These are phyloP conservation scores for Chalara sp. DNA, from an alignment of 2,329 filamentous ascomycete genomes.

Conservation along the genomic window DNA sequence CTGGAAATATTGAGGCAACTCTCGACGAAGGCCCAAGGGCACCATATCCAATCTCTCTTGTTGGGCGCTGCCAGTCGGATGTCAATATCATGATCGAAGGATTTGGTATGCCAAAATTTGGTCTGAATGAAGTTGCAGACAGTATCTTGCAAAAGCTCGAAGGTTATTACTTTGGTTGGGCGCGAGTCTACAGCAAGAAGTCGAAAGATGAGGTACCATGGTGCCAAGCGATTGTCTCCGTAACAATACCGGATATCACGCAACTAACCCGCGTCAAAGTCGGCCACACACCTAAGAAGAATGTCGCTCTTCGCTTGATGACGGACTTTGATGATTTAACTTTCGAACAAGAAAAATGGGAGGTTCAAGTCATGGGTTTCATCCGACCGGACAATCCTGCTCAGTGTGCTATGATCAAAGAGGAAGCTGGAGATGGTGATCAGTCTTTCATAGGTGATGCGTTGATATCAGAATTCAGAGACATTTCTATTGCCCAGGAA, in stretches of 20 bases:
- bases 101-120: slow-evolving; percentile 46
- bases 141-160: slow-evolving; percentile 46
- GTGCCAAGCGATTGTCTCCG: slow-evolving; percentile 52
- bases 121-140: slow-evolving; percentile 43
- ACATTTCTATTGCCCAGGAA: slow-evolving; percentile 29
- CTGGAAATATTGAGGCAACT: slow-evolving; percentile 21
- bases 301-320: slow-evolving; percentile 46
- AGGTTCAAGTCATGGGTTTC: slow-evolving; percentile 54
- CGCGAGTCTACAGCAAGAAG: slow-evolving; percentile 34
- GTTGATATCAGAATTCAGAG: slow-evolving; percentile 31
- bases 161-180: slow-evolving; percentile 63
- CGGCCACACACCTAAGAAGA: slow-evolving; percentile 40
- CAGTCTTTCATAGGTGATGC: slow-evolving; percentile 31
- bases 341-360: slow-evolving; percentile 39
- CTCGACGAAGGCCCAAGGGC: slow-evolving; percentile 42
- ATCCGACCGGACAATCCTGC: slow-evolving; percentile 35
- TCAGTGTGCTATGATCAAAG: slow-evolving; percentile 36
- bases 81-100: slow-evolving; percentile 27
- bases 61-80: slow-evolving; percentile 40
- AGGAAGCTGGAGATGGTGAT: slow-evolving; percentile 36
- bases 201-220: slow-evolving; percentile 36
- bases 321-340: slow-evolving; percentile 38
- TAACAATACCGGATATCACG: slow-evolving; percentile 41
- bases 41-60: slow-evolving; percentile 48
- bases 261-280: slow-evolving; percentile 12